Percentiles rank a stretch among this genome's conserved stretches.
Conservation (phyloP, 176 grass and related monocot species). For the maize (Zea mays) region DNA sequence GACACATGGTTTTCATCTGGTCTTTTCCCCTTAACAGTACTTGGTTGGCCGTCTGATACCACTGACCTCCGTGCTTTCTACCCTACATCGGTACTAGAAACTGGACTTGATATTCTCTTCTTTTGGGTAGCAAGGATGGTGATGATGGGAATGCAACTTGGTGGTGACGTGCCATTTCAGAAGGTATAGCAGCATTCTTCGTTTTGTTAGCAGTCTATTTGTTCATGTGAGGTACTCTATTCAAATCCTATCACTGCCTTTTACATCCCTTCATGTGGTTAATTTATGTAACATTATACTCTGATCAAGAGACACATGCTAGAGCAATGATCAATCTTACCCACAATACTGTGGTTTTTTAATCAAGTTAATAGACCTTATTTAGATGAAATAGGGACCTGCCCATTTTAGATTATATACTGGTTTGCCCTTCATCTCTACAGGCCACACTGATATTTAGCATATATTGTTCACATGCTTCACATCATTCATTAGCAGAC, state of each 20-base stretch:
- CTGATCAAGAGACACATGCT: slow-evolving; percentile 1
- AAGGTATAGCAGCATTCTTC: slow-evolving; percentile 58
- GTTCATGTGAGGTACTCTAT: slow-evolving; percentile 13
- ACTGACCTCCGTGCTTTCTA: slow-evolving; percentile 78
- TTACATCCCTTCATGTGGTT: not conserved
- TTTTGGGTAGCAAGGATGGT: slow-evolving; percentile 98
- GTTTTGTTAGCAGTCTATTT: not conserved
- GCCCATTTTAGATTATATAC: slow-evolving; percentile 19
- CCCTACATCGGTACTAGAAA: slow-evolving; percentile 87
- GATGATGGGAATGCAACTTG: slow-evolving; percentile 88
- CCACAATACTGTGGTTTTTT: slow-evolving; percentile 7
- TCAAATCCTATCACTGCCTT: not conserved
- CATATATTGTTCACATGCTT: not conserved
- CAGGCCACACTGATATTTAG: not conserved
- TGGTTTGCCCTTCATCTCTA: not conserved
- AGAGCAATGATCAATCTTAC: not conserved
- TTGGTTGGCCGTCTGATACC: slow-evolving; percentile 83
- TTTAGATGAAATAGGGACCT: slow-evolving; percentile 2
- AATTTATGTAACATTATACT: slow-evolving; percentile 6
- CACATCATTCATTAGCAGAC: not conserved
- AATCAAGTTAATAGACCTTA: not conserved
- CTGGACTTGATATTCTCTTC: slow-evolving; percentile 84
- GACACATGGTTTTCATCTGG: slow-evolving; percentile 96
- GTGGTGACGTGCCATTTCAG: slow-evolving; percentile 76
- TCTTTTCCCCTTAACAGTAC: slow-evolving; percentile 78